phyloP scores from a whole-genome alignment of 2,329 filamentous ascomycete species.

The Ophiostoma montium region DNA sequence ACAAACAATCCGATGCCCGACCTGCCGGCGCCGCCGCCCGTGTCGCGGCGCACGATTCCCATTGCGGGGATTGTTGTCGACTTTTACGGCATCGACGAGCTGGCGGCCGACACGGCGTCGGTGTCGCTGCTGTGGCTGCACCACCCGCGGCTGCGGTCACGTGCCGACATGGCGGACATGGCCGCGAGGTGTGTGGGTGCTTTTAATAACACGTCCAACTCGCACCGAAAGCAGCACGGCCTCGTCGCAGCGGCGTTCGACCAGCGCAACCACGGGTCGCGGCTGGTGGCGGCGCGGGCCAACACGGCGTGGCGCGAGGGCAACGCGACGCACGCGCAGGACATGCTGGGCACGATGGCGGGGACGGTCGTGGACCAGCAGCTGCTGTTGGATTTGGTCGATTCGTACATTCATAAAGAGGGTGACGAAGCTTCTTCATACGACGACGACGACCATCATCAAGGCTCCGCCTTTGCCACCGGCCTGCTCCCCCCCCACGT shows the following conservation, averaged over 20 bases:
- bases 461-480: background rate
- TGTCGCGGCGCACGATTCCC: conserved; percentile 53
- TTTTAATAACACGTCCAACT: conserved; percentile 35
- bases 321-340: conserved; percentile 70
- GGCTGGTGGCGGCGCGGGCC: conserved; percentile 49
- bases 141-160: conserved; percentile 59
- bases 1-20: conserved; percentile 9
- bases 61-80: conserved; percentile 69
- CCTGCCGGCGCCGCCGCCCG: conserved; percentile 25
- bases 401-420: conserved; percentile 25
- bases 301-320: conserved; percentile 71
- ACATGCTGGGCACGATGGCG: conserved; percentile 75
- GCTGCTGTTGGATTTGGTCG: conserved; percentile 61
- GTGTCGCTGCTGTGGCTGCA: conserved; percentile 84
- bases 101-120: conserved; percentile 33
- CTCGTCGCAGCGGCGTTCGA: conserved; percentile 78
- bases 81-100: conserved; percentile 67
- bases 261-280: conserved; percentile 78
- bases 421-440: background rate
- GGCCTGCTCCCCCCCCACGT: conserved; percentile 4
- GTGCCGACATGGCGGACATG: conserved; percentile 61
- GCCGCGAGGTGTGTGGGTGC: conserved; percentile 54
- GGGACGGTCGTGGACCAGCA: conserved; percentile 62
- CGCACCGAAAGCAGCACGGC: conserved; percentile 12
- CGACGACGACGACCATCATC: conserved; percentile 1